Evolutionary conservation across 1,284 basidiomycete species (phyloP).

Genomic region (Marasmius tenuissimus): DNA sequence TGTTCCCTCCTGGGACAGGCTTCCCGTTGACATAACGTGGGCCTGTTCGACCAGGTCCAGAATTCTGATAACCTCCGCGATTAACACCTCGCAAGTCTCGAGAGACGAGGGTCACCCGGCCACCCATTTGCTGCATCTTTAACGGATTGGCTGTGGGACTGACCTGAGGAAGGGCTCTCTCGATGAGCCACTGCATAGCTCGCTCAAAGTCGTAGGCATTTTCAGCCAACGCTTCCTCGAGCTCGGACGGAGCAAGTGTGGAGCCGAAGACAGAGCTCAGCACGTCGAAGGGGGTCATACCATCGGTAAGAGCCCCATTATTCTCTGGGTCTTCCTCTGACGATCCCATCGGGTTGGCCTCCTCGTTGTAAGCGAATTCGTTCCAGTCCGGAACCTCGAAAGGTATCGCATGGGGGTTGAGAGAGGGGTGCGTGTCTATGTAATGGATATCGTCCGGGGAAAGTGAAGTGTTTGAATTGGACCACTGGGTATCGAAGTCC

Average conservation of each 20-base stretch:
- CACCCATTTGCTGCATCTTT: constrained; percentile 62
- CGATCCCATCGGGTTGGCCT: constrained; percentile 24
- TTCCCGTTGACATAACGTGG: constrained; percentile 59
- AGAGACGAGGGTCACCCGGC: constrained; percentile 60
- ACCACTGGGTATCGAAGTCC: constrained; percentile 64
- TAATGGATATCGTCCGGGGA: constrained; percentile 47
- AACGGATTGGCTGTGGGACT: constrained; percentile 42
- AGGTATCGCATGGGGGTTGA: constrained; percentile 28
- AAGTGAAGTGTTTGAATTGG: constrained; percentile 47
- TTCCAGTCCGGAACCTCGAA: constrained; percentile 20
- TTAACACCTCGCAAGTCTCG: constrained; percentile 47
- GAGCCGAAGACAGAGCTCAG: constrained; percentile 91
- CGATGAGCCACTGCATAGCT: constrained; percentile 91
- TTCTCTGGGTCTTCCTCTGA: constrained; percentile 52
- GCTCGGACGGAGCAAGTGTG: constrained; percentile 83
- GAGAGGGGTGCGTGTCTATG: constrained; percentile 27
- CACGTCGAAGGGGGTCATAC: constrained; percentile 97
- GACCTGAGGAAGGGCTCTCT: constrained; percentile 53
- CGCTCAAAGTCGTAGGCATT: constrained; percentile 94
- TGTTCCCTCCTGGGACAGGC: constrained; percentile 57
- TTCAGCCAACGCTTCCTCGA: constrained; percentile 88
- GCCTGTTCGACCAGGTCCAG: constrained; percentile 43
- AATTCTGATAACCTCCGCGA: constrained; percentile 40
- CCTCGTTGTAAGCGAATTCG: constrained; percentile 25
- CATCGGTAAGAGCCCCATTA: constrained; percentile 68